phyloP scores from a whole-genome alignment of 73 alveolate species.

The Paramecium sexaurelia region DNA sequence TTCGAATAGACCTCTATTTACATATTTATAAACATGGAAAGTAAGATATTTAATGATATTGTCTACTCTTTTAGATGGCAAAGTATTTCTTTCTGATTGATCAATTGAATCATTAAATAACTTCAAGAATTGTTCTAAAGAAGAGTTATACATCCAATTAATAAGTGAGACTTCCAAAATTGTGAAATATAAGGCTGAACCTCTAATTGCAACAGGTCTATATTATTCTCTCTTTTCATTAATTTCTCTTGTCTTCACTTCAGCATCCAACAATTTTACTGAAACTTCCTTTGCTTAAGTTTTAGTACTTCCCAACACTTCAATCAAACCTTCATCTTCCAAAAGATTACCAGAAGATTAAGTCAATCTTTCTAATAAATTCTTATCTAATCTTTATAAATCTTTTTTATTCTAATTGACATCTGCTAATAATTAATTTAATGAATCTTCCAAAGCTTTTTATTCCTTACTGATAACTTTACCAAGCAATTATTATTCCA shows the following conservation, averaged over 20 bases:
- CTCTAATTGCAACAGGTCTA: constrained; percentile 99
- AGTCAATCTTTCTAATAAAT: constrained; percentile 96
- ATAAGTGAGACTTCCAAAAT: constrained; percentile 97
- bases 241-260: constrained; percentile 96
- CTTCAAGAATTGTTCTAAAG: constrained; percentile 98
- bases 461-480: constrained; percentile 90
- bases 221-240: constrained; percentile 99
- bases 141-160: constrained; percentile 99
- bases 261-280: constrained; percentile 97
- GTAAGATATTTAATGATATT: constrained; percentile 87
- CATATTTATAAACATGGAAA: constrained; percentile 96
- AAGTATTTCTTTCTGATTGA: constrained; percentile 88
- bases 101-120: constrained; percentile 97
- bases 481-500: constrained; percentile 92
- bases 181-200: constrained; percentile 94
- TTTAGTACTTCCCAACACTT: constrained; percentile 98
- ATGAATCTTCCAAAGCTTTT: constrained; percentile 98
- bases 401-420: constrained; percentile 82
- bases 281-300: constrained; percentile 99
- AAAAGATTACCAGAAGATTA: constrained; percentile 97
- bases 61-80: constrained; percentile 92
- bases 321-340: constrained; percentile 98
- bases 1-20: constrained; percentile 99
- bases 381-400: constrained; percentile 60
- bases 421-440: constrained; percentile 91